These are phyloP conservation scores for Auriscalpium microsporum DNA, from an alignment of 768 basidiomycete genomes.

Conservation along the genomic window DNA sequence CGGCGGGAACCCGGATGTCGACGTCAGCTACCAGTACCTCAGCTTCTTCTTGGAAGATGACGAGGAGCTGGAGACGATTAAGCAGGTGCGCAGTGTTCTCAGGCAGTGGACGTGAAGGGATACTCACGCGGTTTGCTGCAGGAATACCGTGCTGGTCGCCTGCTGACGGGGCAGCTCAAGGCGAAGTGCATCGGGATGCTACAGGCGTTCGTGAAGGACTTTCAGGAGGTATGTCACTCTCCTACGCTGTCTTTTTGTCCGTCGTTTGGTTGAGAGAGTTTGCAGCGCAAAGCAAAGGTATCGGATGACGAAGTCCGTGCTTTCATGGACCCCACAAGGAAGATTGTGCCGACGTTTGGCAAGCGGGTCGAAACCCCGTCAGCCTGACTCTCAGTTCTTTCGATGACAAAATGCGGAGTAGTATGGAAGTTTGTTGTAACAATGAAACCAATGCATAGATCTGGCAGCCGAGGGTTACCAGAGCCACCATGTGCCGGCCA, in stretches of 20 bases:
- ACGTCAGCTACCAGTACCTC: constrained; percentile 92
- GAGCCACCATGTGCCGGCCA: no score
- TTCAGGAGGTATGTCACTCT: constrained; percentile 59
- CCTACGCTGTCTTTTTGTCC: background rate
- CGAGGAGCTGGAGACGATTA: constrained; percentile 69
- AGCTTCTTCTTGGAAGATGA: constrained; percentile 95
- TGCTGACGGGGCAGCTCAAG: constrained; percentile 91
- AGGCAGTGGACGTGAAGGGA: background rate
- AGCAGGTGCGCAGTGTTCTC: constrained; percentile 44
- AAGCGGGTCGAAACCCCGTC: constrained; percentile 18
- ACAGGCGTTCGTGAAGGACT: constrained; percentile 74
- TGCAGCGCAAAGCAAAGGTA: constrained; percentile 68
- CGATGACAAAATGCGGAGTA: no score
- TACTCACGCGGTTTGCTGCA: constrained; percentile 23
- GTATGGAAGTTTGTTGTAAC: no score
- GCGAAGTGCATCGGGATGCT: constrained; percentile 74
- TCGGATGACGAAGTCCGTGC: constrained; percentile 65
- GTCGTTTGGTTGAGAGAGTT: background rate
- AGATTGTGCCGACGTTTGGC: constrained; percentile 54
- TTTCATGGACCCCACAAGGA: constrained; percentile 78
- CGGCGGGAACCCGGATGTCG: constrained; percentile 91
- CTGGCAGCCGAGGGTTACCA: no score
- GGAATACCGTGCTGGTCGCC: constrained; percentile 85
- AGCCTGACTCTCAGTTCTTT: no score
- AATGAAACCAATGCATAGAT: no score